These are phyloP conservation scores for Aureobasidium musti DNA, from an alignment of 2,329 filamentous ascomycete genomes.

Conservation along the genomic window DNA sequence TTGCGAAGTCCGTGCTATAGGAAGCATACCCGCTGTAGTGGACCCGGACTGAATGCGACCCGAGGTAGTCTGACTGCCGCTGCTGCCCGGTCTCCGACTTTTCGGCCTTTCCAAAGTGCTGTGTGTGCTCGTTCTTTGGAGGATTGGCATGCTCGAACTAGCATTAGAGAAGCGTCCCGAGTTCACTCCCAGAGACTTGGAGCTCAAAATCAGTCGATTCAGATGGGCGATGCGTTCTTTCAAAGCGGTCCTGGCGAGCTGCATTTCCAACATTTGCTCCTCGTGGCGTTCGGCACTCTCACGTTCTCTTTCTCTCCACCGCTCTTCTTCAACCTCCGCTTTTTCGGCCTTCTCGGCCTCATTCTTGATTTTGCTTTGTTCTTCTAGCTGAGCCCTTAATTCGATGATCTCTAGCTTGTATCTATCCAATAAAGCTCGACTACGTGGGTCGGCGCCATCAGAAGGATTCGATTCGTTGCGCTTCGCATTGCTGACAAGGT, in stretches of 20 bases:
- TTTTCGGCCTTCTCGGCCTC: slow-evolving; percentile 59
- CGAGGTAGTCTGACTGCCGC: slow-evolving; percentile 35
- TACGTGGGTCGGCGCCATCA: slow-evolving; percentile 77
- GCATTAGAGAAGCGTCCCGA: slow-evolving; percentile 62
- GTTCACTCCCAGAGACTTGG: slow-evolving; percentile 94
- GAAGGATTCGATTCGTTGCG: slow-evolving; percentile 81
- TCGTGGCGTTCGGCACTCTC: slow-evolving; percentile 86
- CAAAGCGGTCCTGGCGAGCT: slow-evolving; percentile 88
- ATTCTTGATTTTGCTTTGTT: slow-evolving; percentile 69
- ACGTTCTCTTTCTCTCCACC: slow-evolving; percentile 67
- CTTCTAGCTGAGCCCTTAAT: slow-evolving; percentile 75
- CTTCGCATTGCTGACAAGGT: slow-evolving; percentile 95
- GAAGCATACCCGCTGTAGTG: slow-evolving; percentile 38
- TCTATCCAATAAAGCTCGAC: slow-evolving; percentile 82
- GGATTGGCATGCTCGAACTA: slow-evolving; percentile 46
- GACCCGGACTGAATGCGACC: slow-evolving; percentile 39
- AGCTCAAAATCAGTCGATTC: slow-evolving; percentile 91
- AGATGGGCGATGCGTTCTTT: slow-evolving; percentile 98
- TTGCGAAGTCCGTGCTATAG: slow-evolving; percentile 37
- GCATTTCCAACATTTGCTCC: slow-evolving; percentile 98
- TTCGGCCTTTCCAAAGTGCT: slow-evolving; percentile 40
- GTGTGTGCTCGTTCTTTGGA: slow-evolving; percentile 42
- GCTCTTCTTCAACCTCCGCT: slow-evolving; percentile 69
- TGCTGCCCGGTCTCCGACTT: slow-evolving; percentile 23
- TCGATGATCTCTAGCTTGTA: slow-evolving; percentile 93